Conservation (phyloP, 2,329 filamentous ascomycete species). For the Aspergillus sp. region DNA sequence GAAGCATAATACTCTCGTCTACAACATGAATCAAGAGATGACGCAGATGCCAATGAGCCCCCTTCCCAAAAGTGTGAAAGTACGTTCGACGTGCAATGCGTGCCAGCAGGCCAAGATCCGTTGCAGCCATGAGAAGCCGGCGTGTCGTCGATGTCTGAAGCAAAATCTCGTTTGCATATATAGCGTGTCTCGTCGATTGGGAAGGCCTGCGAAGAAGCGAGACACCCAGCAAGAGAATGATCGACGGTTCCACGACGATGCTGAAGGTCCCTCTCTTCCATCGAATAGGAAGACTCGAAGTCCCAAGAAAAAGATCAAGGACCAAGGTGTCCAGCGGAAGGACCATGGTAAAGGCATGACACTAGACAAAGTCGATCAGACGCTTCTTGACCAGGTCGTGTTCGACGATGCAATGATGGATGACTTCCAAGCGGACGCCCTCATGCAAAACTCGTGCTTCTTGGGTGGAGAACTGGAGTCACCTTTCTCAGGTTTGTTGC, state of each 20-base stretch:
- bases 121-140: slow-evolving; percentile 35
- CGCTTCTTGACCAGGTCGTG: slow-evolving; percentile 3
- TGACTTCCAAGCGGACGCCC: slow-evolving; percentile 6
- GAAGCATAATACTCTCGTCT: too few relatives aligned
- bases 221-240: slow-evolving; percentile 6
- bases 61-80: slow-evolving; percentile 33
- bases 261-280: background rate
- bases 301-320: slow-evolving; percentile 12
- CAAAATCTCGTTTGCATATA: slow-evolving; percentile 35
- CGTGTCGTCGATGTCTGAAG: slow-evolving; percentile 33
- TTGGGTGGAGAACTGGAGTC: slow-evolving; percentile 8
- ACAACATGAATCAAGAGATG: too few relatives aligned
- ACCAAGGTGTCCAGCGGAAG: background rate
- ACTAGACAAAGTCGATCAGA: background rate
- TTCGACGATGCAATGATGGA: slow-evolving; percentile 10
- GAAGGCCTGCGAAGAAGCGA: slow-evolving; percentile 33
- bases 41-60: slow-evolving; percentile 1
- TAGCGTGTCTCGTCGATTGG: slow-evolving; percentile 34
- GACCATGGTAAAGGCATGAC: background rate
- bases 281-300: slow-evolving; percentile 8
- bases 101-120: slow-evolving; percentile 39
- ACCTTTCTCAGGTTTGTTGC: slow-evolving; percentile 11
- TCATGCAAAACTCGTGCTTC: slow-evolving; percentile 10
- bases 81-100: slow-evolving; percentile 38
- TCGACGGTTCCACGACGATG: background rate